Percentiles rank a stretch among this genome's conserved stretches.
Evolutionary conservation across 202 grass and related monocot genomes (phyloP).

Genomic region (Schoenoplectus tabernaemontani): DNA sequence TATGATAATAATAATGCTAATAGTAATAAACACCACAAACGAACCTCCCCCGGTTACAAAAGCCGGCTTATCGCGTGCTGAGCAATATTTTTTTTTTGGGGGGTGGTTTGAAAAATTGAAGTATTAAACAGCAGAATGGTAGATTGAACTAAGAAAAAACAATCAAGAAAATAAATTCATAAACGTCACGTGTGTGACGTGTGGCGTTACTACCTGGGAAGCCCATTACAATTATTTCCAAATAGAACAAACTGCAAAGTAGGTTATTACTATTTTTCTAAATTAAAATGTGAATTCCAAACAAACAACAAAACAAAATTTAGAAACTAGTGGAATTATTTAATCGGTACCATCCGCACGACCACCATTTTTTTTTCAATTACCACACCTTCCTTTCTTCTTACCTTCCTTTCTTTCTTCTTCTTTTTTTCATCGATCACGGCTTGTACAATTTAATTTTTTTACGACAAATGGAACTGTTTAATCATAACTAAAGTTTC

Average conservation of each 20-base stretch:
- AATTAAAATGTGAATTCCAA: neutral
- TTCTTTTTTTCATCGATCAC: neutral
- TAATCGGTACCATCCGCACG: neutral
- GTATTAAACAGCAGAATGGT: too few species aligned
- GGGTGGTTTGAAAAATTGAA: too few species aligned
- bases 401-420: too few species aligned
- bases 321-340: neutral
- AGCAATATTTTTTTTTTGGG: too few species aligned
- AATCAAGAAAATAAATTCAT: neutral
- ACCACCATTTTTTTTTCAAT: neutral
- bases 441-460: neutral
- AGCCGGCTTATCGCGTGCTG: too few species aligned
- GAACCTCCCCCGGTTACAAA: neutral
- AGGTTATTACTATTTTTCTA: neutral
- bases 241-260: neutral
- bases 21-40: too few species aligned
- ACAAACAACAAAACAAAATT: neutral
- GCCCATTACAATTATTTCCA: neutral
- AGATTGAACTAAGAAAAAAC: neutral
- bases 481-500: neutral
- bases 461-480: neutral
- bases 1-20: too few species aligned
- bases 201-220: neutral
- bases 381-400: too few species aligned
- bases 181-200: neutral